Base-by-base conservation (phyloP, 176 grass and related monocot genomes). In the Triticum timopheevii region DNA sequence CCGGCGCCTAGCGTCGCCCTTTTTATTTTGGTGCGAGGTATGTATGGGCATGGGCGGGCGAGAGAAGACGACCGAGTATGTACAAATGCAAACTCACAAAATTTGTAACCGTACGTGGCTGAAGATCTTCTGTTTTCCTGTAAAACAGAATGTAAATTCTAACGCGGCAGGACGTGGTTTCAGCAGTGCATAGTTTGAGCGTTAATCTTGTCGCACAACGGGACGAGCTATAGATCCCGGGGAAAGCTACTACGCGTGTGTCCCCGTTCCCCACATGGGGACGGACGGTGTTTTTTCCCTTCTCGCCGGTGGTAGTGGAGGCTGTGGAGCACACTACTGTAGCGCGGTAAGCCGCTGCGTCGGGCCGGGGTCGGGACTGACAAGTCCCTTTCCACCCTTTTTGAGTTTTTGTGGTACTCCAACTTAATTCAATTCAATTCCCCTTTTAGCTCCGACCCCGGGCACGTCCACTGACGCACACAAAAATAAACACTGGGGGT, bases 371-470 rank as follows among this genome's bases (percentile, higher is more conserved):
- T 76, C 42, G 42, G 72, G 24, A 50, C 44, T 52, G 73, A 76
- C 73, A 76, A 15, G 44, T 76, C 73, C 44, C 73, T 76, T 76
- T 76, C 73, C 24, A 30, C 13, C 73, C 73, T 52, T 76, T 76
- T 76, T 52, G 73, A 31, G 73, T 52, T 76, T 76, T 76, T 52
- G 73, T 52, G 73, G 73, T 19, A 76, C 54, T 58, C 54, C 73
- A 76, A 20, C 7, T 76, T 30, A 6, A 76, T 76, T 30, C 42
- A 76, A 76, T 76, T 76, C 44, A 76, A 10, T 52, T 52, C 0
- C 44, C 73, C 73, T 76, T 76, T 76, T 76, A 25, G 39, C 39
- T 25, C 38, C n/a, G 4, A 69, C 10, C 2, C 10, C 8, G 54
- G 19, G 19, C 54, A 6, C 50, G 50, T 2, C 50, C 16, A 50